These are phyloP conservation scores for Lipomyces starkeyi DNA, from an alignment of 805 yeast species.

Conservation along the genomic window DNA sequence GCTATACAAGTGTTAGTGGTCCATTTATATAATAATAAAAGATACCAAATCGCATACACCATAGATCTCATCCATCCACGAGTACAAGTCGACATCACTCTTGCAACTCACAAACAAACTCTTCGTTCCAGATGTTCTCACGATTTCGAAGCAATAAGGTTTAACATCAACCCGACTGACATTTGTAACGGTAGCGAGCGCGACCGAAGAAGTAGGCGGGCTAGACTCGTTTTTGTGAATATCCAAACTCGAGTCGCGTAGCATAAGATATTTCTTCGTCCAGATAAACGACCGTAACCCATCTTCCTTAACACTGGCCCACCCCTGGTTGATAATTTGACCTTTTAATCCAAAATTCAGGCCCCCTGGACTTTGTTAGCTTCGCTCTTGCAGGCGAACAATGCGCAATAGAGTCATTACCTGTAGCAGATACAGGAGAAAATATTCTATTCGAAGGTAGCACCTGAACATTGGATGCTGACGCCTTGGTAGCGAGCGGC, in stretches of 20 bases:
- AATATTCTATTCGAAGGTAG: conserved; percentile 17
- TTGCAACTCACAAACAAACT: conserved; percentile 78
- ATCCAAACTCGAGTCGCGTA: conserved; percentile 74
- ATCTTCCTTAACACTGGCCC: conserved; percentile 93
- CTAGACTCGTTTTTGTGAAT: conserved; percentile 59
- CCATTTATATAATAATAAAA: not conserved
- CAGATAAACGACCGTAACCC: conserved; percentile 88
- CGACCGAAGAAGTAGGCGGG: conserved; percentile 40
- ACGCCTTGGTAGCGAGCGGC: conserved; percentile 22
- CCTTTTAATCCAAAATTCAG: conserved; percentile 14
- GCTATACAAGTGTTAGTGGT: conserved; percentile 22
- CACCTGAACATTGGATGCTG: conserved; percentile 25
- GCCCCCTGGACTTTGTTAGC: conserved; percentile 14
- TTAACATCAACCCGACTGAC: conserved; percentile 72
- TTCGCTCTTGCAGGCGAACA: not conserved
- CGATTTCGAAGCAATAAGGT: conserved; percentile 82
- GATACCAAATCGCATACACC: conserved; percentile 33
- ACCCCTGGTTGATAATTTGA: conserved; percentile 56
- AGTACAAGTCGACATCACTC: conserved; percentile 76
- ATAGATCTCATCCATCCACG: conserved; percentile 88
- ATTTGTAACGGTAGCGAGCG: conserved; percentile 63
- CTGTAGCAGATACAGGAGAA: conserved; percentile 10
- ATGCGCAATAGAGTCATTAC: not conserved
- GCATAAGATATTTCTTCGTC: conserved; percentile 84
- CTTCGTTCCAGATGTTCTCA: conserved; percentile 48